Evolutionary conservation across 1,284 basidiomycete genomes (phyloP).

Genomic region (Pseudozyma sp.): DNA sequence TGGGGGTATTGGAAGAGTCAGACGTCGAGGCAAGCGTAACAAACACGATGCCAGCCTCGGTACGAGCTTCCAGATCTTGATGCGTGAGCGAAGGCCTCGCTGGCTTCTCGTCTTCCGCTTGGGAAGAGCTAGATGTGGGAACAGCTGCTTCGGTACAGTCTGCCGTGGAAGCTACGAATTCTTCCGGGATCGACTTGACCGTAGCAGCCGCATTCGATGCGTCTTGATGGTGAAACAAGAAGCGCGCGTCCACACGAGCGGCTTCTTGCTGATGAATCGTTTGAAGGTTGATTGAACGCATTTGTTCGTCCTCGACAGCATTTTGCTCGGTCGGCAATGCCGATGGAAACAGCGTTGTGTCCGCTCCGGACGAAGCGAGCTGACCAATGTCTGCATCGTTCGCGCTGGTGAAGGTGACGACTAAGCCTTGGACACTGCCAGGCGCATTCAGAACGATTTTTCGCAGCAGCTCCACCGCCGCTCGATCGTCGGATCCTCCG

Average conservation of each 20-base stretch:
- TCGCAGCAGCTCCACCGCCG: slow-evolving; percentile 40
- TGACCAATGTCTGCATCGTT: neutral
- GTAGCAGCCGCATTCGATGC: slow-evolving; percentile 16
- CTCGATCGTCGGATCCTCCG: slow-evolving; percentile 52
- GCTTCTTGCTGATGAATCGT: slow-evolving; percentile 48
- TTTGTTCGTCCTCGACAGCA: slow-evolving; percentile 26
- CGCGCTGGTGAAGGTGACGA: slow-evolving; percentile 25
- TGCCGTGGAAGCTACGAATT: slow-evolving; percentile 1
- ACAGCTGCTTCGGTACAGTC: neutral
- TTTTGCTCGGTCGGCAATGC: slow-evolving; percentile 2
- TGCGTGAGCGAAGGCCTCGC: neutral
- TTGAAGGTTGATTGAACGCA: slow-evolving; percentile 42
- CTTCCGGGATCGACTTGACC: slow-evolving; percentile 21
- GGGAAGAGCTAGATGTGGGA: neutral
- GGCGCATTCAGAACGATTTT: slow-evolving; percentile 23
- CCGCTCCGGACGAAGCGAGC: neutral
- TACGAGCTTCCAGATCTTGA: neutral
- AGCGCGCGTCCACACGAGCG: slow-evolving; percentile 33
- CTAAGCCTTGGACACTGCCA: slow-evolving; percentile 40
- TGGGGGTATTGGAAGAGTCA: slow-evolving; percentile 5
- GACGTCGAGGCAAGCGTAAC: slow-evolving; percentile 17
- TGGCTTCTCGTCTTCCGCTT: neutral
- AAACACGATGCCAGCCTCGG: slow-evolving; percentile 27
- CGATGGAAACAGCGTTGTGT: slow-evolving; percentile 4
- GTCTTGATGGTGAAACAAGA: slow-evolving; percentile 46